Conservation (phyloP, 495 filamentous ascomycete genomes). For the Aspergillus bridgeri region DNA sequence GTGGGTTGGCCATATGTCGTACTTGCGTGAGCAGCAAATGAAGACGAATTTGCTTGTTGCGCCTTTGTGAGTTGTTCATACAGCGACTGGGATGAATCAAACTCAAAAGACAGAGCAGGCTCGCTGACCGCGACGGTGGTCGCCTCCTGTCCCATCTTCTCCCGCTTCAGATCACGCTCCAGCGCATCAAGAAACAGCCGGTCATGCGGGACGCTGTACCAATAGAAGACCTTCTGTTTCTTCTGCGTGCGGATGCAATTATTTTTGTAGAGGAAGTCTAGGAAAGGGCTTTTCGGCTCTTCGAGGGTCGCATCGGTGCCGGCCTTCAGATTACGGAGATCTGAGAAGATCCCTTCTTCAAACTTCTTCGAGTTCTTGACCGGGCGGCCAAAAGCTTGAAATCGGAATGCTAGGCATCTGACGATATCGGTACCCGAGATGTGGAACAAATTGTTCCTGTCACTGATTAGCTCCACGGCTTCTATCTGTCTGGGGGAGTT, state of each 20-base stretch:
- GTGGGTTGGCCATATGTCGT: slow-evolving; percentile 76
- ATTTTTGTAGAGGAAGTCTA: slow-evolving; percentile 99
- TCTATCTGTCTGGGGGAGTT: neutral
- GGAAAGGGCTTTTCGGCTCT: slow-evolving; percentile 96
- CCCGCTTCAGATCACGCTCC: slow-evolving; percentile 94
- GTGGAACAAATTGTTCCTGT: slow-evolving; percentile 96
- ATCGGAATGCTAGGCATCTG: slow-evolving; percentile 94
- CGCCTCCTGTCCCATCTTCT: slow-evolving; percentile 98
- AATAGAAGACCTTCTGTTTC: slow-evolving; percentile 99
- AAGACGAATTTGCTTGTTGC: slow-evolving; percentile 95
- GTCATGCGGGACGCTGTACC: slow-evolving; percentile 99
- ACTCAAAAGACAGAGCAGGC: slow-evolving; percentile 95
- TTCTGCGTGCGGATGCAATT: slow-evolving; percentile 99
- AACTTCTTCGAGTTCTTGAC: slow-evolving; percentile 99
- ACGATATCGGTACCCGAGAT: slow-evolving; percentile 99
- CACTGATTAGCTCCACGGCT: slow-evolving; percentile 12
- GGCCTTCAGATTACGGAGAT: slow-evolving; percentile 95
- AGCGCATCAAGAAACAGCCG: slow-evolving; percentile 94
- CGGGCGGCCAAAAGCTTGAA: slow-evolving; percentile 95
- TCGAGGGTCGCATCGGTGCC: slow-evolving; percentile 98
- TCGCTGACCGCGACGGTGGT: slow-evolving; percentile 95
- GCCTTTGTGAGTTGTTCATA: slow-evolving; percentile 99
- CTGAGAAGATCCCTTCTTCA: slow-evolving; percentile 98
- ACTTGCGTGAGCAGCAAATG: slow-evolving; percentile 81
- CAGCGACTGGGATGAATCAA: slow-evolving; percentile 96